These are phyloP conservation scores for Candida ovalis DNA, from an alignment of 805 yeast genomes.

Conservation along the genomic window DNA sequence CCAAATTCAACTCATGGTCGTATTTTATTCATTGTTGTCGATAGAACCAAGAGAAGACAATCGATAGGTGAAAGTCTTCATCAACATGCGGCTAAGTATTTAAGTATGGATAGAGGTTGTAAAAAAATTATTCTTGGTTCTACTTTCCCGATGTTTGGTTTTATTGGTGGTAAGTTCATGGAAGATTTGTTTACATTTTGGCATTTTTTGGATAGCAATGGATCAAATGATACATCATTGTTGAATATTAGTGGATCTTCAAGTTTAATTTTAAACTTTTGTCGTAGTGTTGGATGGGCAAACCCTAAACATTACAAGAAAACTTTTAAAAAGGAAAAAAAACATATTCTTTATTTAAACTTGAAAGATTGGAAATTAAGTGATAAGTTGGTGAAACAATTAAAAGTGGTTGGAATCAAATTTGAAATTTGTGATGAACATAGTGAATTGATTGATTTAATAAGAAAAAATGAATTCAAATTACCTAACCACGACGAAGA, in stretches of 20 bases:
- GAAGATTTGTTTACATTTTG: conserved; percentile 12
- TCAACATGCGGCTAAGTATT: conserved; percentile 47
- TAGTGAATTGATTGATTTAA: conserved; percentile 38
- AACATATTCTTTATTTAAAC: conserved; percentile 38
- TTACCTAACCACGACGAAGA: conserved; percentile 21
- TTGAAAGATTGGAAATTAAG: conserved; percentile 50
- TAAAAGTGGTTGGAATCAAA: conserved; percentile 54
- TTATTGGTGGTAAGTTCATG: conserved; percentile 7
- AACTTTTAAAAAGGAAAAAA: conserved; percentile 6
- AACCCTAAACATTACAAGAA: conserved; percentile 17
- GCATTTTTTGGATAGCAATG: conserved; percentile 11
- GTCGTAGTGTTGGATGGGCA: conserved; percentile 41
- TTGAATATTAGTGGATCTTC: conserved; percentile 4
- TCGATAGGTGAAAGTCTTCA: conserved; percentile 54
- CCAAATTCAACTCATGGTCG: conserved; percentile 36
- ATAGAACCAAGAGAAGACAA: conserved; percentile 49
- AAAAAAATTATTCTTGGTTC: conserved; percentile 39
- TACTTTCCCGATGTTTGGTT: conserved; percentile 39
- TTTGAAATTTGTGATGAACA: conserved; percentile 51
- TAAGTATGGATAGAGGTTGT: conserved; percentile 41
- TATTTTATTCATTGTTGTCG: conserved; percentile 47
- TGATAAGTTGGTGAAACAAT: conserved; percentile 47
- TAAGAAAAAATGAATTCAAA: conserved; percentile 20
- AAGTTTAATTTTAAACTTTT: conserved; percentile 26
- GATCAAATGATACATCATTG: conserved; percentile 4